Conservation (phyloP, 148 eudicot species). For the Cornus controversa region DNA sequence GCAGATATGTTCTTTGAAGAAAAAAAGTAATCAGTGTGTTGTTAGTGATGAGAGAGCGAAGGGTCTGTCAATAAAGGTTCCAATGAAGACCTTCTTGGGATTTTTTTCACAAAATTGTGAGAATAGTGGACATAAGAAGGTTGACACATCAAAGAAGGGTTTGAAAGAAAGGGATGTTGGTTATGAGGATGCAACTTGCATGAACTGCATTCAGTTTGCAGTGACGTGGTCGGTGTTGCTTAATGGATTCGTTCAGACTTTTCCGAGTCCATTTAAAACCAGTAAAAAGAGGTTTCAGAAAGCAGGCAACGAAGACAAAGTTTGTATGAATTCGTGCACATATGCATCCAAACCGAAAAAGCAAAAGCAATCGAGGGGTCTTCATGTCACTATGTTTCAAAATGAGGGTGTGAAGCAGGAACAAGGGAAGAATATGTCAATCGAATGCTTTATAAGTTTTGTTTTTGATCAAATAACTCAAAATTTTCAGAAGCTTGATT, state of each 20-base stretch:
- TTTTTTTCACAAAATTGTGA: slow-evolving; percentile 39
- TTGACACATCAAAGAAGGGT: slow-evolving; percentile 31
- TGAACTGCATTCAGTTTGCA: slow-evolving; percentile 79
- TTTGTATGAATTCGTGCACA: slow-evolving; percentile 16
- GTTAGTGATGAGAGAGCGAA: slow-evolving; percentile 54
- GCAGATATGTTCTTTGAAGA: slow-evolving; percentile 28
- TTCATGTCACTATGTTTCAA: slow-evolving; percentile 27
- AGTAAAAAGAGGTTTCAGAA: slow-evolving; percentile 56
- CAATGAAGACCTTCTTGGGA: slow-evolving; percentile 53
- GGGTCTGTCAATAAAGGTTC: slow-evolving; percentile 50
- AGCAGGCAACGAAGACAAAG: slow-evolving; percentile 33
- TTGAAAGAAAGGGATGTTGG: slow-evolving; percentile 34
- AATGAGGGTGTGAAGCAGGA: slow-evolving; percentile 33
- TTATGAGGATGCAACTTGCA: slow-evolving; percentile 51
- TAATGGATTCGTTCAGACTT: slow-evolving; percentile 64
- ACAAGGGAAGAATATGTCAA: slow-evolving; percentile 49
- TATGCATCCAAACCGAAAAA: slow-evolving; percentile 31
- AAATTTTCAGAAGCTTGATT: slow-evolving; percentile 64
- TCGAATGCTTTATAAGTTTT: slow-evolving; percentile 66
- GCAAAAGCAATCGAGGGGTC: slow-evolving; percentile 36
- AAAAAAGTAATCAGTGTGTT: slow-evolving; percentile 25
- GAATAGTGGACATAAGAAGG: slow-evolving; percentile 33
- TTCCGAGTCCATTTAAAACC: slow-evolving; percentile 55
- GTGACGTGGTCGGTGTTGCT: slow-evolving; percentile 70
- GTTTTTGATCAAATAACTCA: slow-evolving; percentile 60